Percentiles rank a stretch among this genome's conserved stretches.
Evolutionary conservation across 1,284 basidiomycete species (phyloP).

Genomic region (Rugiboletus extremiorientalis): DNA sequence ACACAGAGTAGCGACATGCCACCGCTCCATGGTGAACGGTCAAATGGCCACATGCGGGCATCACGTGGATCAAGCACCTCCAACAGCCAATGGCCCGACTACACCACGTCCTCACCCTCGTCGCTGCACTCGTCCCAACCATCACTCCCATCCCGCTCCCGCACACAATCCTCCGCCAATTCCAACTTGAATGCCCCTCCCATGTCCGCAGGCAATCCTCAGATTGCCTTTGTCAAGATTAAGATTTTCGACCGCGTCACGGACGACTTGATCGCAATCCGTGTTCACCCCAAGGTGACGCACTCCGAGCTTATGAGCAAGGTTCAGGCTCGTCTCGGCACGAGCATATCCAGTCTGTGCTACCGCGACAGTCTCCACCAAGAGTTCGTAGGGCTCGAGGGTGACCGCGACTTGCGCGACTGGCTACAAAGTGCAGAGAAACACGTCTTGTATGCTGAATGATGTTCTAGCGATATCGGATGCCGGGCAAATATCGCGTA

Average conservation of each 20-base stretch:
- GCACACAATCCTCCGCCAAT: constrained; percentile 53
- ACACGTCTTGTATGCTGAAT: constrained; percentile 85
- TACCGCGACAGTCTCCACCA: constrained; percentile 74
- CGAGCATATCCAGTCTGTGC: constrained; percentile 66
- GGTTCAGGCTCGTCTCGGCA: constrained; percentile 83
- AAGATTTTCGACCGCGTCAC: constrained; percentile 94
- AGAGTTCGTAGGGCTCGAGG: constrained; percentile 62
- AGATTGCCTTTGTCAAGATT: constrained; percentile 92
- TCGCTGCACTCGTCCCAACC: constrained; percentile 52
- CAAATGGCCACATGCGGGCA: constrained; percentile 20
- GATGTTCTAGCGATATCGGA: constrained; percentile 18
- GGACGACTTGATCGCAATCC: constrained; percentile 94
- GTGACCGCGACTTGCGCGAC: constrained; percentile 69
- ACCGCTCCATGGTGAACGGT: constrained; percentile 26
- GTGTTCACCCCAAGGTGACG: constrained; percentile 94
- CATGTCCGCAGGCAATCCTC: constrained; percentile 73
- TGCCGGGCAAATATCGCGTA: no score
- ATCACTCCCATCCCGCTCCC: constrained; percentile 47
- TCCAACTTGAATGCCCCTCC: constrained; percentile 59
- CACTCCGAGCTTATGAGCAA: constrained; percentile 88
- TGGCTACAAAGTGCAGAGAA: constrained; percentile 89
- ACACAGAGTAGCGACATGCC: constrained; percentile 38
- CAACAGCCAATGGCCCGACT: constrained; percentile 33
- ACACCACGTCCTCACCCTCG: constrained; percentile 39
- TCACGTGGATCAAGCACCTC: constrained; percentile 31